phyloP scores from a whole-genome alignment of 1,139 yeast species.

The Arxiozyma telluris region DNA sequence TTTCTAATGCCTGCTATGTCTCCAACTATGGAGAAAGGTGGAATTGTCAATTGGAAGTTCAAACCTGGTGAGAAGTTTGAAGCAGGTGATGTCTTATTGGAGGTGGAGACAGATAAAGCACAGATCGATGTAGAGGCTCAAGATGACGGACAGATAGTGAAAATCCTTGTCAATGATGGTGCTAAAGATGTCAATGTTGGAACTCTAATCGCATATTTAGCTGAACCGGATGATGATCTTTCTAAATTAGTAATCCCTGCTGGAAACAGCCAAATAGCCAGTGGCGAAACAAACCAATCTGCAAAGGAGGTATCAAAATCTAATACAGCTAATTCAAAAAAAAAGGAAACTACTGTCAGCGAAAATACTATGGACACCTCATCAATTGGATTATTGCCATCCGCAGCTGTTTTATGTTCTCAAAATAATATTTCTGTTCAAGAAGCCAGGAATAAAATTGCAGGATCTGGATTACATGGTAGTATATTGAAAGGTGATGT shows the following conservation, averaged over 20 bases:
- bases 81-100: conserved; percentile 82
- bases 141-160: conserved; percentile 84
- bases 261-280: conserved; percentile 11
- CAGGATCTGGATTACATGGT: conserved; percentile 86
- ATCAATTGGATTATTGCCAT: conserved; percentile 38
- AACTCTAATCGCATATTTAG: conserved; percentile 73
- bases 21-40: conserved; percentile 97
- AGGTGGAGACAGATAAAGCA: conserved; percentile 91
- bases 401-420: conserved; percentile 62
- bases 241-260: conserved; percentile 53
- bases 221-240: conserved; percentile 82
- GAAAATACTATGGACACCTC: background rate
- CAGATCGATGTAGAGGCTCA: conserved; percentile 88
- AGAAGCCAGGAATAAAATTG: conserved; percentile 62
- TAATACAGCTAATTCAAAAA: background rate
- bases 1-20: conserved; percentile 98
- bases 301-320: conserved; percentile 1
- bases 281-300: conserved; percentile 7
- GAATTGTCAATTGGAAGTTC: conserved; percentile 88
- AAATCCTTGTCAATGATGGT: conserved; percentile 64
- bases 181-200: conserved; percentile 79
- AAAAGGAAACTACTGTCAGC: background rate
- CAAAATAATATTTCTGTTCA: conserved; percentile 53
- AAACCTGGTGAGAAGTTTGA: conserved; percentile 69
- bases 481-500: conserved; percentile 86